Evolutionary conservation across 1,284 basidiomycete species (phyloP).

Genomic region (Volvariella volvacea): DNA sequence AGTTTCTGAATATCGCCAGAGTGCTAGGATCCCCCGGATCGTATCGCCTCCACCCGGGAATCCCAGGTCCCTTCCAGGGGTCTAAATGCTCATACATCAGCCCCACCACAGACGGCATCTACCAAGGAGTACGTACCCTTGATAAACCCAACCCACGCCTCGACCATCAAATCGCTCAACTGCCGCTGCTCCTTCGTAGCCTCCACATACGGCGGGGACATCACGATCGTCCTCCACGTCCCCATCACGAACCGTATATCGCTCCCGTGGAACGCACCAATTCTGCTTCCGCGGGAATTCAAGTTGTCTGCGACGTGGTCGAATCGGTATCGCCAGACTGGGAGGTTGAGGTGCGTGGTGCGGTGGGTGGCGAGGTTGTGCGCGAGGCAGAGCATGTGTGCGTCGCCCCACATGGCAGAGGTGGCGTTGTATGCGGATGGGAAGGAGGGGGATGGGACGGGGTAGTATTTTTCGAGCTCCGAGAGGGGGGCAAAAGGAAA

Average conservation of each 20-base stretch:
- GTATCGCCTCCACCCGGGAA: constrained; percentile 20
- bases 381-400: constrained; percentile 39
- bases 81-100: constrained; percentile 11
- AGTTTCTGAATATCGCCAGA: constrained; percentile 20
- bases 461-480: constrained; percentile 17
- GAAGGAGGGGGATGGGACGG: constrained; percentile 20
- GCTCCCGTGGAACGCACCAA: constrained; percentile 34
- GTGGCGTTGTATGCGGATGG: constrained; percentile 25
- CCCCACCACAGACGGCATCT: not conserved
- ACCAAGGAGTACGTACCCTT: constrained; percentile 27
- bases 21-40: constrained; percentile 17
- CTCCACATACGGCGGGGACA: constrained; percentile 22
- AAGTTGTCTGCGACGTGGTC: constrained; percentile 34
- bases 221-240: constrained; percentile 21
- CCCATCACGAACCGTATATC: constrained; percentile 41
- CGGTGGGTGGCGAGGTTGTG: constrained; percentile 32
- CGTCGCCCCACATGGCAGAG: constrained; percentile 35
- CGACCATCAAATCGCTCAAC: constrained; percentile 35
- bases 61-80: constrained; percentile 18
- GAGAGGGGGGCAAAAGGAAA: constrained; percentile 26
- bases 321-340: constrained; percentile 37
- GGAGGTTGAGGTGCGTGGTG: constrained; percentile 24
- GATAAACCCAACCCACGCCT: constrained; percentile 40
- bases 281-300: constrained; percentile 31
- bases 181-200: constrained; percentile 29